Conservation (phyloP, 352 stramenopile genomes). For the Pythium myriotylum region DNA sequence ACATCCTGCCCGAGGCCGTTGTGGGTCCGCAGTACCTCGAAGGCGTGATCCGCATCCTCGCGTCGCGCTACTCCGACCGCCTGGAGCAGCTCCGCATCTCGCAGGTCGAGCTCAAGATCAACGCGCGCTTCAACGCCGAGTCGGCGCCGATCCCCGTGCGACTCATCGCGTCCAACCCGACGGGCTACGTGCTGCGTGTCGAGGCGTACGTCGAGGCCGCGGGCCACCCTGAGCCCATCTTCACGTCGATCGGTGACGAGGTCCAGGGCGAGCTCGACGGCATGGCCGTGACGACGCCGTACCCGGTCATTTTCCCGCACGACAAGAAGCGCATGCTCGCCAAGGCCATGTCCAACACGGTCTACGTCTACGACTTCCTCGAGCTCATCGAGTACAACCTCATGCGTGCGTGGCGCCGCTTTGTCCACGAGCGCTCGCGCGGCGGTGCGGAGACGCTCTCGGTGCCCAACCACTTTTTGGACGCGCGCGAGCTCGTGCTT, state of each 20-base stretch:
- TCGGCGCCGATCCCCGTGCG: slow-evolving; percentile 95
- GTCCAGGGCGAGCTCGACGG: slow-evolving; percentile 94
- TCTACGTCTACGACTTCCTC: slow-evolving; percentile 99
- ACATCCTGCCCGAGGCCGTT: slow-evolving; percentile 94
- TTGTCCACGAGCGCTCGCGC: slow-evolving; percentile 75
- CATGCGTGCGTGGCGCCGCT: slow-evolving; percentile 93
- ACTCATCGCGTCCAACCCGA: slow-evolving; percentile 97
- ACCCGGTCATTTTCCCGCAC: slow-evolving; percentile 96
- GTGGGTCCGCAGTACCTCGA: slow-evolving; percentile 97
- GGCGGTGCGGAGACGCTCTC: slow-evolving; percentile 60
- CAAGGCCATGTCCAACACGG: slow-evolving; percentile 96
- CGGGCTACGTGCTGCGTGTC: slow-evolving; percentile 98
- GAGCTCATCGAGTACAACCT: slow-evolving; percentile 98
- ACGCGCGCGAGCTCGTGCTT: slow-evolving; percentile 94
- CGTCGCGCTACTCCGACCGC: slow-evolving; percentile 87
- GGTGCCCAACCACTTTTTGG: slow-evolving; percentile 92
- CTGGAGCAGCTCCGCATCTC: slow-evolving; percentile 93
- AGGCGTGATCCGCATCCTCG: slow-evolving; percentile 93
- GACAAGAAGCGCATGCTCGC: slow-evolving; percentile 93
- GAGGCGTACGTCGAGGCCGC: slow-evolving; percentile 99
- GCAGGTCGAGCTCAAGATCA: slow-evolving; percentile 98
- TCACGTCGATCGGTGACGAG: slow-evolving; percentile 90
- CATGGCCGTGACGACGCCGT: slow-evolving; percentile 94
- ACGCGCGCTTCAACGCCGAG: slow-evolving; percentile 91
- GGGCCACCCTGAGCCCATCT: slow-evolving; percentile 80